Evolutionary conservation across 768 basidiomycete species (phyloP), one percentile per base, ranked within the genome.

Genomic region (Rhizopogon vinicolor): DNA sequence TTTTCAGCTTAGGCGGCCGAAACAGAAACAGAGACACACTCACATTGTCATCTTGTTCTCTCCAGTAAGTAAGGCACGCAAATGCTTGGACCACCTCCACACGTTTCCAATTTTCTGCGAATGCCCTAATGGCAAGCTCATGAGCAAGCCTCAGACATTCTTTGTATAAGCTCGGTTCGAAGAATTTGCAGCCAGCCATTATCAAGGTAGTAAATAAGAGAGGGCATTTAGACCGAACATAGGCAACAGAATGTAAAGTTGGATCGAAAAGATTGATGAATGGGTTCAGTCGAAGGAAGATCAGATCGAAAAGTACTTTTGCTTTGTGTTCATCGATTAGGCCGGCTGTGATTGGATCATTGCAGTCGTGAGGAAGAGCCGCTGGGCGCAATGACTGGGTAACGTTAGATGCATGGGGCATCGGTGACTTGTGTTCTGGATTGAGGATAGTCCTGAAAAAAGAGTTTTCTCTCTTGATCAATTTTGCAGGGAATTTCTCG

Each of bases 261-360:
- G 92, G 89, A 73, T 94, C 93, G 66, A 95, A 92, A 33, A 94
- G 77, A 66, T 89, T 90, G 72, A 93, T 85, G 69, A 93, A 92
- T 12, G 92, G 90, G 67, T 94, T 94, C 51, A 94, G 79, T 56
- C 91, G 88, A 53, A 89, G 66, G 72, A 89, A 92, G 66, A 93
- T 79, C 58, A 82, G 74, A 67, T 92, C 89, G 59, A 93, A 91
- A 44, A 92, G 75, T 46, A 82, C 76, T 62, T 80, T 79, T 44
- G 88, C 89, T 55, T 87, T 84, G 40, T 78, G 76, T 62, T 90
- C 88, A 51, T 78, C 78, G 59, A 93, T 74, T 60, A 91, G 77
- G 37, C 86, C 88, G 53, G 83, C 80, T 16, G 81, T 75, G 62
- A 93, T 79, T 25, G 91, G 91, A 68, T 93, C 91, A 55, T 76